Evolutionary conservation across 345 rosid species (phyloP), one percentile per base, ranked within the genome.

Genomic region (Pistacia vera): DNA sequence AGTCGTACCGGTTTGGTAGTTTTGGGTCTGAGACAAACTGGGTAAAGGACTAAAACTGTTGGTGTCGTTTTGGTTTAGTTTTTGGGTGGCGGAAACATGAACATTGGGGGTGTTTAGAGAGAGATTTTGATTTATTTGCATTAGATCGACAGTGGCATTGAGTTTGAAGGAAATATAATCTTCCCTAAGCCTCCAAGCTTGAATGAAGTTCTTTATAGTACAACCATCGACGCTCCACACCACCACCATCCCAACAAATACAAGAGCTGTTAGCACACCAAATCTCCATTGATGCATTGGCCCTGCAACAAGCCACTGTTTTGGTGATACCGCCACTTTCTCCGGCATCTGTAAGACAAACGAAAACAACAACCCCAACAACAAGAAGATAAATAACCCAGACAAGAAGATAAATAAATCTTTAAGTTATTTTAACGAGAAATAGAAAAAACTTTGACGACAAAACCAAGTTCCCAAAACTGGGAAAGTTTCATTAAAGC

Each of bases 181-280:
- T 35, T 85, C 83, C 70, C 83, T 85, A 66, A 83, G 59, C 84
- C 84, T 90, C 97, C 98, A 86, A 0, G 91, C 84, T 51, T 88
- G 71, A 20, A 92, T 63, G 63, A 93, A 81, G 82, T 73, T 80
- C 77, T 76, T 85, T 49, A 93, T 68, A 3, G 86, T 81, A 65
- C 90, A 78, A 4, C 93, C 92, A 66, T 96, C 99, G 4, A 92
- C 77, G 87, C 90, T 90, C 97, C 95, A 92, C 55, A 90, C 81
- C 25, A 80, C 86, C 71, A 90, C 77, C 95, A 90, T 79, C 13
- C 83, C 87, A 52, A 87, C 74, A 62, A 90, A 88, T 48, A 89
- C 91, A 3, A n/a, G 78, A 75, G 90, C 86, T 10, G 90, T 84
- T 6, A 93, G 82, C 18, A 88, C 80, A 68, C 91, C n/a, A n/a